These are phyloP conservation scores for Uronychia binucleata DNA, from an alignment of 73 alveolate genomes.

Conservation along the genomic window DNA sequence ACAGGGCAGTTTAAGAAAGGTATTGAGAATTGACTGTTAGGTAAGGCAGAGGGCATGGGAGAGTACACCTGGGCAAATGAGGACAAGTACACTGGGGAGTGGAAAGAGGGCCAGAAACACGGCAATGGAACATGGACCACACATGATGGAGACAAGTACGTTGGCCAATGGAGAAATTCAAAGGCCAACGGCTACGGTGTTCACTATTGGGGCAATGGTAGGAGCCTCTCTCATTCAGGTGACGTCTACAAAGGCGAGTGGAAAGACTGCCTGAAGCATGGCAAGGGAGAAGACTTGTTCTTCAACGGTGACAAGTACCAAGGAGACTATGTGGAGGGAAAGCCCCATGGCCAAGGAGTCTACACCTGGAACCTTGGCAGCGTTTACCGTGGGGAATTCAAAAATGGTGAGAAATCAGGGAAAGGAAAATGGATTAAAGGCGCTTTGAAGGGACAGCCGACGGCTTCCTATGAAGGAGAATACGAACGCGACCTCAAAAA, in stretches of 20 bases:
- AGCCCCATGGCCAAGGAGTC: conserved; percentile 37
- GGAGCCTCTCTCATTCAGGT: not conserved
- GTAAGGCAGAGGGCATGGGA: conserved; percentile 42
- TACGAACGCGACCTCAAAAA: not conserved
- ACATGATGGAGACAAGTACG: conserved; percentile 91
- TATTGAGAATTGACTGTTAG: not conserved
- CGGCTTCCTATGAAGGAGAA: not conserved
- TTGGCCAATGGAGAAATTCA: conserved; percentile 90
- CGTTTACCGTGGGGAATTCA: conserved; percentile 21
- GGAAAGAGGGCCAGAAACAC: conserved; percentile 85
- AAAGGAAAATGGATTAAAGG: not conserved
- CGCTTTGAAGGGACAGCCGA: not conserved
- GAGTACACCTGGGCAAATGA: conserved; percentile 45
- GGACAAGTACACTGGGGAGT: conserved; percentile 81
- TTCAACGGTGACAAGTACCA: conserved; percentile 29
- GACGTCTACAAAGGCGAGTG: conserved; percentile 37
- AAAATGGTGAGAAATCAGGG: not conserved
- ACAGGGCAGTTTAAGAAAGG: not conserved
- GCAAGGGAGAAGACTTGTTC: conserved; percentile 41
- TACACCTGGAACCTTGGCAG: conserved; percentile 19
- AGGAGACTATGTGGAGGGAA: conserved; percentile 45
- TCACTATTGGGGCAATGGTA: not conserved
- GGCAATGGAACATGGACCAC: conserved; percentile 91
- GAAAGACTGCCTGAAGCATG: conserved; percentile 36
- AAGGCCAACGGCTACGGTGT: conserved; percentile 93